A percentile compares a stretch with the other conserved stretches of the same genome.
These are phyloP conservation scores for Backusella macrospora DNA, from an alignment of 192 early-diverging fungal genomes.

Conservation along the genomic window DNA sequence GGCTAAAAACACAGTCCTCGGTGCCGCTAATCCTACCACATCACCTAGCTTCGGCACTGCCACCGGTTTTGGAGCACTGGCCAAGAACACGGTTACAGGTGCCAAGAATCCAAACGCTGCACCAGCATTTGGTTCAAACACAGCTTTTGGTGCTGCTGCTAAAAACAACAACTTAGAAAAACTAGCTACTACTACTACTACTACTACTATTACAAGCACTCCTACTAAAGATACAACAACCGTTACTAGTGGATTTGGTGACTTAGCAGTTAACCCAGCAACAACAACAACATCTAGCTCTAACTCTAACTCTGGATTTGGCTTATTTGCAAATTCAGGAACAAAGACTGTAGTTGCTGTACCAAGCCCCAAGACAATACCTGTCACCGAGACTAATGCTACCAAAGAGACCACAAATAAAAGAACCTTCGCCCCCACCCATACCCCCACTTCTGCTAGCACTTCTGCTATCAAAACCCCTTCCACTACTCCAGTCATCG, in stretches of 20 bases:
- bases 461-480: neutral
- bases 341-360: neutral
- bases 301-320: neutral
- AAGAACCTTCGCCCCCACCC: neutral
- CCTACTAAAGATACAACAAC: neutral
- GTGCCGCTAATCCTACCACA: neutral
- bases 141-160: neutral
- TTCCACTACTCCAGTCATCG: neutral
- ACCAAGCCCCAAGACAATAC: neutral
- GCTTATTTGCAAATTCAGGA: too few relatives aligned
- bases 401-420: neutral
- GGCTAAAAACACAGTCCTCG: neutral
- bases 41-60: conserved; percentile 21
- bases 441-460: neutral
- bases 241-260: neutral
- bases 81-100: neutral
- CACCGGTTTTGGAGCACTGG: conserved; percentile 20
- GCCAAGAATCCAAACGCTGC: neutral
- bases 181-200: neutral
- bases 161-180: neutral
- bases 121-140: conserved; percentile 21
- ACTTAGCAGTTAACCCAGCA: too few relatives aligned
- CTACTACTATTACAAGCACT: neutral
- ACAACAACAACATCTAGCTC: neutral
- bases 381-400: neutral